Evolutionary conservation across 495 filamentous ascomycete genomes (phyloP).

Genomic region (Amorphotheca resinae): DNA sequence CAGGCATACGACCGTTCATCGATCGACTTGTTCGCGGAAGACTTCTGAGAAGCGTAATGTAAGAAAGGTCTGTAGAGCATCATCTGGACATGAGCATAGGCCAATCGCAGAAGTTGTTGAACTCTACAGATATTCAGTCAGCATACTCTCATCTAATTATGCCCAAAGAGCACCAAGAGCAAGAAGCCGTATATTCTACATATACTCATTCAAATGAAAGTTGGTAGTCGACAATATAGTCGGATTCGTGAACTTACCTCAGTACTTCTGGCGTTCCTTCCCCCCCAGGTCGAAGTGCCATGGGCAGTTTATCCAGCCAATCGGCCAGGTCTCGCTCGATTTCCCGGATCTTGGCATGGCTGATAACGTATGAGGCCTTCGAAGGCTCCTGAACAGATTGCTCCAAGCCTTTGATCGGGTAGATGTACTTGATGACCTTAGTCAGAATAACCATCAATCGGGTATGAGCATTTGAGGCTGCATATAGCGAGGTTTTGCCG

Average conservation of each 20-base stretch:
- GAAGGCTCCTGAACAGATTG: slow-evolving; percentile 31
- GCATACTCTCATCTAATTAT: background rate
- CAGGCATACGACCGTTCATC: slow-evolving; percentile 85
- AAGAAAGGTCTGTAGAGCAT: slow-evolving; percentile 91
- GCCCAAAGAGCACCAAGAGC: too few species aligned
- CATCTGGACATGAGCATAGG: slow-evolving; percentile 86
- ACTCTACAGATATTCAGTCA: slow-evolving; percentile 39
- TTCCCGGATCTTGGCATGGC: slow-evolving; percentile 77
- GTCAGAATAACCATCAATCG: slow-evolving; percentile 62
- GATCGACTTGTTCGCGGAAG: slow-evolving; percentile 48
- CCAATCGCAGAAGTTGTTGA: slow-evolving; percentile 76
- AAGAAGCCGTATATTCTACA: too few species aligned
- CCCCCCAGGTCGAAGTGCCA: slow-evolving; percentile 58
- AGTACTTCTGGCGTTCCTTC: slow-evolving; percentile 62
- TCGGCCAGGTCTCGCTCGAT: slow-evolving; percentile 74
- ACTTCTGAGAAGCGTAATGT: slow-evolving; percentile 74
- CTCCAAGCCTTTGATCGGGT: slow-evolving; percentile 67
- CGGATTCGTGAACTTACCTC: slow-evolving; percentile 41
- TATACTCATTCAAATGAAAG: too few species aligned
- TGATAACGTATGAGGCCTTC: slow-evolving; percentile 57
- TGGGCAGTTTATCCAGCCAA: slow-evolving; percentile 74
- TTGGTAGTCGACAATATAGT: too few species aligned
- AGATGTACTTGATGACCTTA: slow-evolving; percentile 81
- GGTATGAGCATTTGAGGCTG: slow-evolving; percentile 77
- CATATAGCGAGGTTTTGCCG: slow-evolving; percentile 61